A percentile compares a stretch with the other conserved stretches of the same genome.
Evolutionary conservation across 2,329 filamentous ascomycete species (phyloP).

Genomic region (Trichoderma sp.): DNA sequence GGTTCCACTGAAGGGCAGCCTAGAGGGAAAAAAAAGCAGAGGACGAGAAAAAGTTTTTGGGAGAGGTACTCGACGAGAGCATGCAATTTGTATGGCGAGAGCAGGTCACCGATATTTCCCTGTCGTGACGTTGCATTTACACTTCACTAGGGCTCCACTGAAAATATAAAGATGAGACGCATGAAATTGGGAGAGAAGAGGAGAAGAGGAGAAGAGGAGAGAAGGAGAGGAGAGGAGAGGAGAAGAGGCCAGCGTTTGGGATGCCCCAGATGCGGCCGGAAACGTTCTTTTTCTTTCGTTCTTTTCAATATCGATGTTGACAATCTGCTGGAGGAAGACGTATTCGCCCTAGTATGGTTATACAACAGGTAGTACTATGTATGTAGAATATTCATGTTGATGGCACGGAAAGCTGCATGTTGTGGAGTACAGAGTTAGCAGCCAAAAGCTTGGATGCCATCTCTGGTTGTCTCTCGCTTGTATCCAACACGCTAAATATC

Average conservation of each 20-base stretch:
- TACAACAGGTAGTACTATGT: too few relatives aligned
- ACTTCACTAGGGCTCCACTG: not conserved
- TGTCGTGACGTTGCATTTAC: not conserved
- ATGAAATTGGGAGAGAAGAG: not conserved
- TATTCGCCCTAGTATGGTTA: too few relatives aligned
- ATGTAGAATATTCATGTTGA: too few relatives aligned
- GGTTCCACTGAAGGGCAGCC: constrained; percentile 2
- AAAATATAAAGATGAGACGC: not conserved
- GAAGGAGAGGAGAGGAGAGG: not conserved
- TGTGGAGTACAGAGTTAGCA: too few relatives aligned
- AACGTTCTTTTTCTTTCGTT: not conserved
- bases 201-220: not conserved
- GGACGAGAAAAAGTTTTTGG: not conserved
- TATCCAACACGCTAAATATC: too few relatives aligned
- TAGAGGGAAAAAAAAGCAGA: not conserved
- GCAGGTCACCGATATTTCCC: constrained; percentile 9
- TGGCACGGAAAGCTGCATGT: too few relatives aligned
- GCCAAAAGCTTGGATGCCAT: too few relatives aligned
- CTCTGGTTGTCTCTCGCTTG: too few relatives aligned
- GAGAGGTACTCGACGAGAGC: not conserved
- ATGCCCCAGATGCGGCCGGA: not conserved
- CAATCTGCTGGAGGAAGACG: not conserved
- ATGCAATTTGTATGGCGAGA: not conserved
- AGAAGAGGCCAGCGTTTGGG: not conserved
- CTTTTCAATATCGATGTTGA: not conserved